Evolutionary conservation across 208 protist genomes (phyloP).

Genomic region (Endotrypanum monterogeii): DNA sequence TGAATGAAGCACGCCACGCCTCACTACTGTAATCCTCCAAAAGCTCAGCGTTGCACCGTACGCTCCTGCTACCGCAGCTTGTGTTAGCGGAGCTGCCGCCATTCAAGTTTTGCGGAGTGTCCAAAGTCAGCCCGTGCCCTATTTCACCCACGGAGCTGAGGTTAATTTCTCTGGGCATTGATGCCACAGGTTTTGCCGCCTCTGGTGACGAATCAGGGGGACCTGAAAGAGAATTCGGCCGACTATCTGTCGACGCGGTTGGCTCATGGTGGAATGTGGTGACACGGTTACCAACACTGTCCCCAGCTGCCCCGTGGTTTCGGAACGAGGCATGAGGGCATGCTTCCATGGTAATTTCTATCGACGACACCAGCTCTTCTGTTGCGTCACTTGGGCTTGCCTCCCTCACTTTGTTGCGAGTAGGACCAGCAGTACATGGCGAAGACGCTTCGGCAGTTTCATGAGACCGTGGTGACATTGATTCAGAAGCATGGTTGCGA

Average conservation of each 20-base stretch:
- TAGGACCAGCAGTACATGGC: background rate
- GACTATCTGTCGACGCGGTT: background rate
- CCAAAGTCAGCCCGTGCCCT: background rate
- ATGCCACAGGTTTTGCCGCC: background rate
- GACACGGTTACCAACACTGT: background rate
- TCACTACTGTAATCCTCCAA: background rate
- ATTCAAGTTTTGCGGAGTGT: too few species aligned
- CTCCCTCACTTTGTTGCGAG: background rate
- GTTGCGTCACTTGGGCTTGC: background rate
- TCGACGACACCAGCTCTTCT: background rate
- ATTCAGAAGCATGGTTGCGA: background rate
- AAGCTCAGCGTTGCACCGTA: background rate
- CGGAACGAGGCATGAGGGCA: background rate
- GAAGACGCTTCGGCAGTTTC: background rate
- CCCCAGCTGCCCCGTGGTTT: background rate
- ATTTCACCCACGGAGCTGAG: constrained; percentile 22
- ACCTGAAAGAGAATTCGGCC: background rate
- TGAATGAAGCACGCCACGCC: background rate
- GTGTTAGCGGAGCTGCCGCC: background rate
- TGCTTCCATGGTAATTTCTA: background rate
- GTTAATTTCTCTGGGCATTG: constrained; percentile 27
- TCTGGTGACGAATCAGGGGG: background rate
- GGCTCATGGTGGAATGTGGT: background rate
- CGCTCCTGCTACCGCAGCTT: constrained; percentile 9
- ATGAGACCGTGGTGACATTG: background rate